phyloP scores from a whole-genome alignment of 164 flowering plant genomes.

The Vitis riparia region DNA sequence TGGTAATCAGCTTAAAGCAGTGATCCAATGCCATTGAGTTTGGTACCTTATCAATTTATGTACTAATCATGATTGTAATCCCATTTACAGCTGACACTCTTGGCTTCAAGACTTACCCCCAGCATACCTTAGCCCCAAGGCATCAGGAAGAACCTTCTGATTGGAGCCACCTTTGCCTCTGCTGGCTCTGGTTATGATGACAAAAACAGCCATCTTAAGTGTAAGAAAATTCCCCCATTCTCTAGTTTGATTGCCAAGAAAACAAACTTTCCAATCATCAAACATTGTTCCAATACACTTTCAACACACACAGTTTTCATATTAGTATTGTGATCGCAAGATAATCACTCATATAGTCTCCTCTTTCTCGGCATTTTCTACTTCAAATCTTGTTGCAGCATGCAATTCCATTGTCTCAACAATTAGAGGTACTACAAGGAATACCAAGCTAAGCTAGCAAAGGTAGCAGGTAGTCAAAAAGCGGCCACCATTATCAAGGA shows the following conservation, averaged over 20 bases:
- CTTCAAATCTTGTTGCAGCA: constrained; percentile 43
- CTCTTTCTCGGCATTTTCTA: too few relatives aligned
- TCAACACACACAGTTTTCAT: too few relatives aligned
- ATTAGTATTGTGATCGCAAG: too few relatives aligned
- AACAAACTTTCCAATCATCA: too few relatives aligned
- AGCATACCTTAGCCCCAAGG: constrained; percentile 88
- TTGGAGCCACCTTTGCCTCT: constrained; percentile 93
- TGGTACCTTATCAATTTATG: neutral
- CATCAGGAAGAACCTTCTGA: constrained; percentile 81
- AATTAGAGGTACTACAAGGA: constrained; percentile 75
- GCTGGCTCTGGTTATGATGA: constrained; percentile 94
- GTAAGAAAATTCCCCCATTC: constrained; percentile 35
- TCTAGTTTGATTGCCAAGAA: too few relatives aligned
- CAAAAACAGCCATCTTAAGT: constrained; percentile 52
- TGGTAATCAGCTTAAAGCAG: constrained; percentile 32
- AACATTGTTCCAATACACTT: too few relatives aligned
- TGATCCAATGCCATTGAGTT: neutral
- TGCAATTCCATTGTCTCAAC: constrained; percentile 65
- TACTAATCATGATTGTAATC: neutral
- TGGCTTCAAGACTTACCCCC: constrained; percentile 79
- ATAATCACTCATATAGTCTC: too few relatives aligned
- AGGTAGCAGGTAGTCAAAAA: constrained; percentile 58
- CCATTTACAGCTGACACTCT: constrained; percentile 73
- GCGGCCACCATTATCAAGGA: constrained; percentile 67
- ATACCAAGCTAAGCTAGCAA: constrained; percentile 66